These are phyloP conservation scores for Priceomyces carsonii DNA, from an alignment of 805 yeast genomes.

Conservation along the genomic window DNA sequence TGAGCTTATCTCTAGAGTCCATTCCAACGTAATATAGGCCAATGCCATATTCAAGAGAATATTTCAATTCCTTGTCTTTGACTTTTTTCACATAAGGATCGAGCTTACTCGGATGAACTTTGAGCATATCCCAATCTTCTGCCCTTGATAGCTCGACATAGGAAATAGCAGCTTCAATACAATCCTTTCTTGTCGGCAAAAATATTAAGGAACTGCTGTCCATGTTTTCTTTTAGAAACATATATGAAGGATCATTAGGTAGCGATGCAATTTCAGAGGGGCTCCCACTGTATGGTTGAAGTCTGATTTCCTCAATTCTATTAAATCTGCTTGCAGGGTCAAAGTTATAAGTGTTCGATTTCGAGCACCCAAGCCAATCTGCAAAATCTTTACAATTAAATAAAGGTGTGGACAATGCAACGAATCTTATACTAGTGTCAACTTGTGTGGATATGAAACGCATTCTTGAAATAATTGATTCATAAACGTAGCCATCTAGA, in stretches of 20 bases:
- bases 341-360: constrained; percentile 65
- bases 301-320: constrained; percentile 57
- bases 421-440: constrained; percentile 55
- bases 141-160: constrained; percentile 37
- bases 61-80: constrained; percentile 45
- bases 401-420: constrained; percentile 70
- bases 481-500: constrained; percentile 61
- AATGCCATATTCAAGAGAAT: constrained; percentile 56
- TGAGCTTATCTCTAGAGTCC: constrained; percentile 51
- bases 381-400: constrained; percentile 78
- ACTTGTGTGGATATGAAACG: constrained; percentile 66
- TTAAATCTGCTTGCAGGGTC: constrained; percentile 58
- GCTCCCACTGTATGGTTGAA: constrained; percentile 46
- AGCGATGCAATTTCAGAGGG: constrained; percentile 56
- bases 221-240: constrained; percentile 31
- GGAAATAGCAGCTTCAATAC: constrained; percentile 52
- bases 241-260: constrained; percentile 51
- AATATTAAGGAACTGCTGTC: constrained; percentile 47
- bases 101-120: constrained; percentile 38
- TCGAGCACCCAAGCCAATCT: constrained; percentile 80
- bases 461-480: constrained; percentile 68
- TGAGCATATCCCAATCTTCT: constrained; percentile 41
- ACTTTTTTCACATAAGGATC: constrained; percentile 45
- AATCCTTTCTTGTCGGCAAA: constrained; percentile 55
- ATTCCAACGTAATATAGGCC: constrained; percentile 64